A percentile compares a stretch with the other conserved stretches of the same genome.
These are phyloP conservation scores for Pythium rishiriense DNA, from an alignment of 352 stramenopile species.

Conservation along the genomic window DNA sequence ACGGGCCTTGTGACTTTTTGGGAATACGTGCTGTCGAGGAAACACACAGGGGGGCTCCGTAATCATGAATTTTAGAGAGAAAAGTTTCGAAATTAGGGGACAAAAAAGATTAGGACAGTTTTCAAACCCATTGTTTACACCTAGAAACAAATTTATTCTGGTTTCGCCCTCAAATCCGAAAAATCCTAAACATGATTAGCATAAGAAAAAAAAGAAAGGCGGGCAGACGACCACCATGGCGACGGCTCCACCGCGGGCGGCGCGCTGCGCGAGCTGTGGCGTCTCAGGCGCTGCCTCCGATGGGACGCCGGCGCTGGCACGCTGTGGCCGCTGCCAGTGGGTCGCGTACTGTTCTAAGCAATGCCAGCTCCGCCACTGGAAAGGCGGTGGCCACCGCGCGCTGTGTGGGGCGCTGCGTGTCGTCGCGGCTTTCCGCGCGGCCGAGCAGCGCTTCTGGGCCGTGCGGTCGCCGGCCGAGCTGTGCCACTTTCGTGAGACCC, in stretches of 20 bases:
- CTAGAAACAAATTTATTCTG: too few species aligned
- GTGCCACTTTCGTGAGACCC: slow-evolving; percentile 24
- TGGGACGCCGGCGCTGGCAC: slow-evolving; percentile 31
- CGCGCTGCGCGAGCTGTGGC: too few species aligned
- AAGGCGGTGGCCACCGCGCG: slow-evolving; percentile 31
- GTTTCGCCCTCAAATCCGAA: too few species aligned
- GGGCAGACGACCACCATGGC: too few species aligned
- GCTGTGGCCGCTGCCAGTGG: slow-evolving; percentile 60
- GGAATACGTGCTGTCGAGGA: too few species aligned
- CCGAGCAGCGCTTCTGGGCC: slow-evolving; percentile 18
- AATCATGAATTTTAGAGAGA: too few species aligned
- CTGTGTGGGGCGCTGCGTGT: slow-evolving; percentile 33
- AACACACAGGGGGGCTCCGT: not conserved
- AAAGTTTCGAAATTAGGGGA: too few species aligned
- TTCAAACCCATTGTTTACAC: not conserved
- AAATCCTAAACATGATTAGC: too few species aligned
- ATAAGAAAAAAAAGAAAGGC: too few species aligned
- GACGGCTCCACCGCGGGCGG: too few species aligned
- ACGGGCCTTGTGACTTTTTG: not conserved
- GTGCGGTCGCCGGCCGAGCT: slow-evolving; percentile 20
- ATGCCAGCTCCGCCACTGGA: slow-evolving; percentile 61
- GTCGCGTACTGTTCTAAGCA: slow-evolving; percentile 59
- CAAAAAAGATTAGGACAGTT: not conserved
- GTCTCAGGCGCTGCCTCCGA: too few species aligned
- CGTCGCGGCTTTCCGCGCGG: slow-evolving; percentile 21